Percentiles rank a stretch among this genome's conserved stretches.
Conservation (phyloP, 495 filamentous ascomycete genomes). For the Aspergillus cavernicola region DNA sequence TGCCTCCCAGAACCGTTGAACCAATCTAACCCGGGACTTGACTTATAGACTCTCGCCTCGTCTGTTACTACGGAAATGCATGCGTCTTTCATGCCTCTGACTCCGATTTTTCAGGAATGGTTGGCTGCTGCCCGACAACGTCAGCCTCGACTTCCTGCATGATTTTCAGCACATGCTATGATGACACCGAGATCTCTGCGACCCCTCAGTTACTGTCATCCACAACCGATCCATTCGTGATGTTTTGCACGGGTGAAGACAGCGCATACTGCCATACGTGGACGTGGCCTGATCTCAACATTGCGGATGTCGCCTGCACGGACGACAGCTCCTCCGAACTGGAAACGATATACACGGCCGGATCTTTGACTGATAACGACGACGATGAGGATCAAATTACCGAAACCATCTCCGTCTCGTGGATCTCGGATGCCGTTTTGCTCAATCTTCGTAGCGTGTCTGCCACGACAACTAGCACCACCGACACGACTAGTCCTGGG, state of each 20-base stretch:
- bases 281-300: constrained; percentile 7
- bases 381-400: constrained; percentile 4
- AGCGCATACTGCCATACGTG: constrained; percentile 4
- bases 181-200: neutral
- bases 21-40: neutral
- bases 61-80: neutral
- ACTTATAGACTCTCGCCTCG: neutral
- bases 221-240: neutral
- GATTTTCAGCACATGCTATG: constrained; percentile 9
- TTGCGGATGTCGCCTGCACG: constrained; percentile 4
- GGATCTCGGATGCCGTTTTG: neutral
- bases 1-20: neutral
- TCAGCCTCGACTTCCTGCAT: neutral
- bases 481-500: neutral
- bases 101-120: constrained; percentile 4
- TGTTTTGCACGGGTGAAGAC: neutral
- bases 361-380: constrained; percentile 4
- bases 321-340: neutral
- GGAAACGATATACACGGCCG: constrained; percentile 8
- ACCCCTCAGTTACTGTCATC: neutral
- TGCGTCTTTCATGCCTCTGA: constrained; percentile 13
- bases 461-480: neutral
- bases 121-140: constrained; percentile 10
- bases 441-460: neutral
- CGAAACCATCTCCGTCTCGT: neutral